phyloP scores from a whole-genome alignment of 1,284 basidiomycete species.

The Inonotus obliquus region DNA sequence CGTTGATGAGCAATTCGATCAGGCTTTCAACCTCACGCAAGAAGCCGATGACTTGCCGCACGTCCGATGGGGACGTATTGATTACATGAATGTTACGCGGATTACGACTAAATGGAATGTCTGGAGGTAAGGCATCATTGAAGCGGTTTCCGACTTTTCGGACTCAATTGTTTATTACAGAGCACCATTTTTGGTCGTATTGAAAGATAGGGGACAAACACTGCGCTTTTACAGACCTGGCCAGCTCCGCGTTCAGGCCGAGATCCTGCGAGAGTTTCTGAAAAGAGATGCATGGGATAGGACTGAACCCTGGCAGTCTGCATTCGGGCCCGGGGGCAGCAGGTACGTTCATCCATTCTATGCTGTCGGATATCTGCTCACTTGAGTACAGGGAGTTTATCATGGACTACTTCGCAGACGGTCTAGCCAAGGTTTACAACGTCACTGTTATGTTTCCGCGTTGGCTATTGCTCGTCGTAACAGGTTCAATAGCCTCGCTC shows the following conservation, averaged over 20 bases:
- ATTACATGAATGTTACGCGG: slow-evolving; percentile 74
- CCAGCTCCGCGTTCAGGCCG: slow-evolving; percentile 51
- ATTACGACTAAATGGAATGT: slow-evolving; percentile 77
- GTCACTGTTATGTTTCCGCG: slow-evolving; percentile 44
- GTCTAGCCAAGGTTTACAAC: slow-evolving; percentile 48
- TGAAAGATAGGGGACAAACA: slow-evolving; percentile 61
- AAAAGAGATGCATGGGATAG: slow-evolving; percentile 52
- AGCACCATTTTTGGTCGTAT: slow-evolving; percentile 62
- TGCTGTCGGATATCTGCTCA: slow-evolving; percentile 4
- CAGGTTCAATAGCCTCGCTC: slow-evolving; percentile 55
- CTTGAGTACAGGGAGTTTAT: slow-evolving; percentile 52
- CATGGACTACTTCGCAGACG: slow-evolving; percentile 54
- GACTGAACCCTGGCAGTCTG: slow-evolving; percentile 55
- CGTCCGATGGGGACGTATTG: slow-evolving; percentile 73
- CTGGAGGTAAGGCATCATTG: slow-evolving; percentile 53
- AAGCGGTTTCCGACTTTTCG: background rate
- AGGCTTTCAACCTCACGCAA: slow-evolving; percentile 57
- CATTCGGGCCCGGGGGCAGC: slow-evolving; percentile 65
- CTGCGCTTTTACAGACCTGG: slow-evolving; percentile 70
- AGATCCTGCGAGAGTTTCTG: slow-evolving; percentile 59
- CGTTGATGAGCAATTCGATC: slow-evolving; percentile 66
- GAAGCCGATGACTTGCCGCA: slow-evolving; percentile 59
- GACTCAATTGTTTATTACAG: slow-evolving; percentile 31
- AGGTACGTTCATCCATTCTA: slow-evolving; percentile 41
- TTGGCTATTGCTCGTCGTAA: slow-evolving; percentile 54